A percentile compares a stretch with the other conserved stretches of the same genome.
Conservation (phyloP, 78 protist species). For the Emiliania huxleyi region DNA sequence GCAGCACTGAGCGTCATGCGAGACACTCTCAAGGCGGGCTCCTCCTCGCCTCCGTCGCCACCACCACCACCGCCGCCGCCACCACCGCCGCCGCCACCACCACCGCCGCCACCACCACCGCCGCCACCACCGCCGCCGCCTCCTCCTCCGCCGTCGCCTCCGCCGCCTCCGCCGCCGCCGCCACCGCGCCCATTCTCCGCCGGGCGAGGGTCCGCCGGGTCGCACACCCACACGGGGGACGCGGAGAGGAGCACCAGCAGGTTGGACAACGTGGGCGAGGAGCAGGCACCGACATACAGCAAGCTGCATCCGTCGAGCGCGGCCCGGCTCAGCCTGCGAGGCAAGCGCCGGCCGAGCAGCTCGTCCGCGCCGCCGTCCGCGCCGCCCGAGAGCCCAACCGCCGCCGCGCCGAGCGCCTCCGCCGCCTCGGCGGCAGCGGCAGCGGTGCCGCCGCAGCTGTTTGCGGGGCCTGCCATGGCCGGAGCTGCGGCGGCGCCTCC, state of each 20-base stretch:
- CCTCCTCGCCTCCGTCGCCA: too few relatives aligned
- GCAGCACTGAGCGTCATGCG: too few relatives aligned
- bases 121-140: too few relatives aligned
- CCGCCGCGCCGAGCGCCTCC: background rate
- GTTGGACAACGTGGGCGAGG: background rate
- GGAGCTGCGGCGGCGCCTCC: too few relatives aligned
- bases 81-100: background rate
- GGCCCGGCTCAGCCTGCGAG: background rate
- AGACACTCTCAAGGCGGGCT: too few relatives aligned
- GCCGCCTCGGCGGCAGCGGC: background rate
- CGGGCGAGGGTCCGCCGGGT: too few relatives aligned
- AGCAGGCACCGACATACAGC: background rate
- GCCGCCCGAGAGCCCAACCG: background rate
- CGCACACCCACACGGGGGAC: background rate
- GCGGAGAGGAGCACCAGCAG: background rate
- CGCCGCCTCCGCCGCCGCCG: too few relatives aligned
- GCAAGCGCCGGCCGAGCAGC: background rate
- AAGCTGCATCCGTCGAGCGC: background rate
- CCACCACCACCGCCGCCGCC: too few relatives aligned
- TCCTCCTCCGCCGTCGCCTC: too few relatives aligned
- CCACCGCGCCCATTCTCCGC: too few relatives aligned
- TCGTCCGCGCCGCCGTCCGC: background rate
- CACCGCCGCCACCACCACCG: too few relatives aligned
- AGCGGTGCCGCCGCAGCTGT: background rate
- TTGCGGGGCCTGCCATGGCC: background rate